Conservation (phyloP, 352 stramenopile species). For the Phytophthora tentaculata region DNA sequence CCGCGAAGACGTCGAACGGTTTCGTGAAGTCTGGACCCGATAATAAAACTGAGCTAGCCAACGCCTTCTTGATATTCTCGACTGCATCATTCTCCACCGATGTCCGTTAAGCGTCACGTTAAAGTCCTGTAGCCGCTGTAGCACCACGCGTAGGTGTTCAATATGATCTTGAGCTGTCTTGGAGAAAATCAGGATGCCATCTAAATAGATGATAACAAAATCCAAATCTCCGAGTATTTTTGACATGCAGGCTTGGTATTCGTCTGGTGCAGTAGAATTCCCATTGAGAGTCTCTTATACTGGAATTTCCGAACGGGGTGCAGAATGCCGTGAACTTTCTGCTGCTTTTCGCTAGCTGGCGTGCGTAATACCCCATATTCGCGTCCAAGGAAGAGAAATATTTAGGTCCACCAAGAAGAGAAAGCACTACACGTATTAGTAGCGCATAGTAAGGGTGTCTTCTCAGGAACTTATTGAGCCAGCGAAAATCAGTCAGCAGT, state of each 20-base stretch:
- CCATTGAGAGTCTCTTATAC: background rate
- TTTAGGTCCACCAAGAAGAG: slow-evolving; percentile 2
- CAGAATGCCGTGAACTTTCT: slow-evolving; percentile 7
- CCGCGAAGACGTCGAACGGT: background rate
- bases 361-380: background rate
- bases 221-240: slow-evolving; percentile 13
- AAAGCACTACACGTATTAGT: background rate
- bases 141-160: slow-evolving; percentile 5
- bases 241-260: slow-evolving; percentile 20
- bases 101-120: slow-evolving; percentile 8
- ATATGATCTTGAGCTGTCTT: slow-evolving; percentile 8
- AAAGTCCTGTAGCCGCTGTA: background rate
- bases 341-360: background rate
- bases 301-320: slow-evolving; percentile 8
- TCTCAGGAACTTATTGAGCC: slow-evolving; percentile 14
- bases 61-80: slow-evolving; percentile 10
- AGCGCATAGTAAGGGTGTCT: background rate
- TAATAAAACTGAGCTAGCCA: slow-evolving; percentile 4
- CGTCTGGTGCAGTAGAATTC: slow-evolving; percentile 8
- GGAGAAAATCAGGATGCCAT: slow-evolving; percentile 2
- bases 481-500: slow-evolving; percentile 6
- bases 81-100: slow-evolving; percentile 12
- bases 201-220: slow-evolving; percentile 14
- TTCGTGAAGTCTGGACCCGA: background rate
- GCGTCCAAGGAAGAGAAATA: slow-evolving; percentile 9